phyloP scores from a whole-genome alignment of 352 stramenopile genomes.

The Globisporangium paddicum region DNA sequence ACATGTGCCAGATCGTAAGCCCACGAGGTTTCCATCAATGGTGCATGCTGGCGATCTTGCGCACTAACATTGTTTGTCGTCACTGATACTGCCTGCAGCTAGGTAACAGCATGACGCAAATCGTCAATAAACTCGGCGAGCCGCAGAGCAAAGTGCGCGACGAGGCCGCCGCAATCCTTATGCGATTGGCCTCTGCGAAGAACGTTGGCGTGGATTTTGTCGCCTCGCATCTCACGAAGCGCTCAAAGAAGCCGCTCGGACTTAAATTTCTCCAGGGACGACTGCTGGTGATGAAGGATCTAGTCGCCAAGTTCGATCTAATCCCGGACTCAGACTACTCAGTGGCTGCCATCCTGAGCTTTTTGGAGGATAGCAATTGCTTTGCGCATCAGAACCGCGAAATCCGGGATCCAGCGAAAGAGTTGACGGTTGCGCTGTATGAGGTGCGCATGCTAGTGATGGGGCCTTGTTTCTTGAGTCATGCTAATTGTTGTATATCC shows the following conservation, averaged over 20 bases:
- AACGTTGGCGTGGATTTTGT: conserved; percentile 70
- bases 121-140: conserved; percentile 78
- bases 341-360: conserved; percentile 59
- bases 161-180: conserved; percentile 41
- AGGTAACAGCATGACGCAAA: conserved; percentile 67
- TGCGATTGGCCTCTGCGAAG: conserved; percentile 42
- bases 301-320: conserved; percentile 55
- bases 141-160: conserved; percentile 71
- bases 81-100: conserved; percentile 27
- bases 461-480: not conserved
- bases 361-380: conserved; percentile 79
- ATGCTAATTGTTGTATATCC: not conserved
- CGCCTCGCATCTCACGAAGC: conserved; percentile 53
- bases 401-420: conserved; percentile 85
- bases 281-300: conserved; percentile 51
- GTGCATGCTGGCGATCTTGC: not conserved
- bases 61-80: no score
- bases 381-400: conserved; percentile 87
- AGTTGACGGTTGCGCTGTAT: conserved; percentile 79
- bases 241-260: conserved; percentile 68
- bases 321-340: conserved; percentile 46
- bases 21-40: not conserved
- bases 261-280: conserved; percentile 69
- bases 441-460: conserved; percentile 19
- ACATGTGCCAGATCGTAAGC: conserved; percentile 71